Evolutionary conservation across 441 rosid species (phyloP), one percentile per base, ranked within the genome.

Genomic region (Breynia disticha): DNA sequence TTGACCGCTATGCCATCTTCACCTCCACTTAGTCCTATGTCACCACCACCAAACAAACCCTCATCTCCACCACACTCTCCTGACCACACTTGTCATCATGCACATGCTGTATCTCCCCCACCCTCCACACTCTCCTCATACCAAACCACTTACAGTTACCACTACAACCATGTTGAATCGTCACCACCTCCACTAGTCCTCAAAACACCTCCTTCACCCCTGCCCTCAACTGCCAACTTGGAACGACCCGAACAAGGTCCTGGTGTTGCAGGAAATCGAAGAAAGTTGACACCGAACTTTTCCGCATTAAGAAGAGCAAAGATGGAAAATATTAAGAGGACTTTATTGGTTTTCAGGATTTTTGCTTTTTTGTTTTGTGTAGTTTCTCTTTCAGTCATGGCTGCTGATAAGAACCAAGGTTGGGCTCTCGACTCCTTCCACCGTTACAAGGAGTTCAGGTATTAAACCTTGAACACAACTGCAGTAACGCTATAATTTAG

Each of bases 341-440:
- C 66, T 37, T 56, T 76, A 70, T 57, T 90, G 63, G 85, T 74
- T 35, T 79, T 75, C 57, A 79, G 97, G 70, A 61, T 74, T 68
- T 63, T 63, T 55, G 96, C 80, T 42, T 83, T 79, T 21, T 56
- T 77, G 39, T 83, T 77, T 19, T 79, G 90, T 56, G 80, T 87
- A 57, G 74, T 79, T 55, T 83, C 96, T 5, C 80, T 87, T 55
- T 83, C 95, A 5, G 68, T 90, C 21, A 65, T 90, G 83, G 93
- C 83, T 20, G 80, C 95, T 46, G 97, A 90, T 59, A 77, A 58
- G 73, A 71, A 85, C 64, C 80, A 84, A 61, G 97, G 96, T 39
- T 87, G 96, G 96, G 93, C 96, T 42, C 65, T 75, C 64, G 97
- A 87, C 68, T 87, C 96, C 59, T 87, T 87, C 78, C 61, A 76